Evolutionary conservation across 768 basidiomycete species (phyloP).

Genomic region (Cantharellus anzutake): DNA sequence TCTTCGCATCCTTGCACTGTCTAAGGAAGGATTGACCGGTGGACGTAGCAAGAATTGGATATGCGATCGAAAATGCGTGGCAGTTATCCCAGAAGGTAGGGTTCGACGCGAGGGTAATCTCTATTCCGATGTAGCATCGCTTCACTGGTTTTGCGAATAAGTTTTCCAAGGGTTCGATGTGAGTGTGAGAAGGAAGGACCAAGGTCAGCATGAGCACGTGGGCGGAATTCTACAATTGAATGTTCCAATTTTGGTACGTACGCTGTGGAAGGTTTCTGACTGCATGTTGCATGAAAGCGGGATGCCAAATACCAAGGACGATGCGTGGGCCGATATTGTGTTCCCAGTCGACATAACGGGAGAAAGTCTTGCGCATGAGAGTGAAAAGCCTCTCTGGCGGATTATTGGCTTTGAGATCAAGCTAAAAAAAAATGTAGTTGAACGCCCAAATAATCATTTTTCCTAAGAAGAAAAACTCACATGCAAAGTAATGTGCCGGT

Average conservation of each 20-base stretch:
- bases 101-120: constrained; percentile 27
- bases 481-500: constrained; percentile 17
- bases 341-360: constrained; percentile 50
- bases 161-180: not conserved
- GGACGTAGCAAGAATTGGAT: constrained; percentile 43
- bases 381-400: constrained; percentile 70
- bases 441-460: not conserved
- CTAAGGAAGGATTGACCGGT: constrained; percentile 56
- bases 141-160: not conserved
- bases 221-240: constrained; percentile 21
- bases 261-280: constrained; percentile 51
- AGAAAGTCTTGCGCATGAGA: constrained; percentile 54
- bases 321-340: constrained; percentile 60
- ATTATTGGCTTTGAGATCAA: constrained; percentile 90
- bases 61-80: constrained; percentile 72
- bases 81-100: constrained; percentile 79
- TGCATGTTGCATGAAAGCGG: constrained; percentile 65
- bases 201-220: constrained; percentile 64
- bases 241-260: no score
- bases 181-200: not conserved
- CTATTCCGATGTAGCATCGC: not conserved
- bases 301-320: constrained; percentile 77
- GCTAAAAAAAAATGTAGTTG: constrained; percentile 55
- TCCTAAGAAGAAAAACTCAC: constrained; percentile 1
- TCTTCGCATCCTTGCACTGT: constrained; percentile 62